Evolutionary conservation across 2,329 filamentous ascomycete genomes (phyloP).

Genomic region (Fusarium sp.): DNA sequence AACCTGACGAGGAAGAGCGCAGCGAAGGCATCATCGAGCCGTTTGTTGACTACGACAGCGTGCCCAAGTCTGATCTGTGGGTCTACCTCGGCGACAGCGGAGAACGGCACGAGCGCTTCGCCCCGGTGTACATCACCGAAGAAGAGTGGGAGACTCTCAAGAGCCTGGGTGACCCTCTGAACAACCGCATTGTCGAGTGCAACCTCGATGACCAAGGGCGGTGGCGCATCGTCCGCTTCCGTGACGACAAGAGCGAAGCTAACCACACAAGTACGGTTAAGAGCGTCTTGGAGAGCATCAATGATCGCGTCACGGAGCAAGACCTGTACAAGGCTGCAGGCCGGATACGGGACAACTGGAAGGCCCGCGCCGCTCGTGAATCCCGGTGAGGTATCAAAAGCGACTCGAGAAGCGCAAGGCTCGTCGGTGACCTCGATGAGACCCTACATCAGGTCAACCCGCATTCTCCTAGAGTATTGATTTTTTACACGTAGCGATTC

Average conservation of each 20-base stretch:
- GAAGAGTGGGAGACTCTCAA: slow-evolving; percentile 88
- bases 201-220: slow-evolving; percentile 75
- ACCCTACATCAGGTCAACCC: neutral
- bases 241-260: slow-evolving; percentile 90
- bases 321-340: slow-evolving; percentile 76
- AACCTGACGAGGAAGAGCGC: slow-evolving; percentile 72
- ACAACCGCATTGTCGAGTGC: slow-evolving; percentile 90
- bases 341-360: slow-evolving; percentile 82
- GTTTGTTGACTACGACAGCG: slow-evolving; percentile 79
- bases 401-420: slow-evolving; percentile 2
- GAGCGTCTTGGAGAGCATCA: slow-evolving; percentile 89
- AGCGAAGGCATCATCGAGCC: slow-evolving; percentile 69
- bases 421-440: neutral
- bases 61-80: slow-evolving; percentile 76
- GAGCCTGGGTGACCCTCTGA: slow-evolving; percentile 73
- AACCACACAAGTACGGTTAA: slow-evolving; percentile 87
- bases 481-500: neutral
- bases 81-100: slow-evolving; percentile 69
- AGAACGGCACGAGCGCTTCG: slow-evolving; percentile 69
- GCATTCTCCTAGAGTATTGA: neutral
- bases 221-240: slow-evolving; percentile 89
- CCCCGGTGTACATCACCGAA: slow-evolving; percentile 71
- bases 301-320: slow-evolving; percentile 81
- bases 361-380: slow-evolving; percentile 54
- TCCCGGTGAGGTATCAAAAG: slow-evolving; percentile 65